These are phyloP conservation scores for Danielia oregonensis DNA, from an alignment of 805 yeast species.

Conservation along the genomic window DNA sequence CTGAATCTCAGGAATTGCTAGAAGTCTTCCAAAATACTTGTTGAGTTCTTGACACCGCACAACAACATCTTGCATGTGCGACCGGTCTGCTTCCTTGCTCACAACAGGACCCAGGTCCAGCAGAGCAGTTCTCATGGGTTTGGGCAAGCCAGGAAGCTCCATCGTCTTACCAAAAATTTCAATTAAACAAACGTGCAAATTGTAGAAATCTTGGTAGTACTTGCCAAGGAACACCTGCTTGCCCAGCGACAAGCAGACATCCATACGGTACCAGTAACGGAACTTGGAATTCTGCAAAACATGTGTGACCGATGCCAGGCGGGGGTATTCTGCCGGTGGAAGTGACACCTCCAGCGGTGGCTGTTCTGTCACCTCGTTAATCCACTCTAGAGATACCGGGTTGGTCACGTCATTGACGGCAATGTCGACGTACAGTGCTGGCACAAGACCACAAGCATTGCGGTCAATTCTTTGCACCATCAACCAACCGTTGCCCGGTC, in stretches of 20 bases:
- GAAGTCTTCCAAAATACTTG: constrained; percentile 21
- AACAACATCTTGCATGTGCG: constrained; percentile 14
- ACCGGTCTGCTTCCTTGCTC: constrained; percentile 2
- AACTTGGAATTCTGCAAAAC: constrained; percentile 22
- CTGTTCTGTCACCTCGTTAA: constrained; percentile 16
- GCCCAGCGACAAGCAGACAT: constrained; percentile 17
- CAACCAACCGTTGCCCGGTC: constrained; percentile 41
- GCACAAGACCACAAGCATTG: constrained; percentile 28
- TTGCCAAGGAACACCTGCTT: constrained; percentile 24
- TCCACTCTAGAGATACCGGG: constrained; percentile 32
- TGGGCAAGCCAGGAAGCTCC: constrained; percentile 29
- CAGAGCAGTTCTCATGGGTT: constrained; percentile 20
- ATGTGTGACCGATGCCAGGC: constrained; percentile 16
- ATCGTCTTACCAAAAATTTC: not conserved
- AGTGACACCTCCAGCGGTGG: constrained; percentile 5
- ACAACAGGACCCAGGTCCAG: not conserved
- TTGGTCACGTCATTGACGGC: constrained; percentile 34
- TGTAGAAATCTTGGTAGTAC: constrained; percentile 35
- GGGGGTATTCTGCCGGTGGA: not conserved
- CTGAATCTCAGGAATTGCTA: constrained; percentile 7
- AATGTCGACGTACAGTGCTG: constrained; percentile 38
- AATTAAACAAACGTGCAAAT: constrained; percentile 20
- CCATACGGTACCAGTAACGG: constrained; percentile 35
- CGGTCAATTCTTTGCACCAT: constrained; percentile 27
- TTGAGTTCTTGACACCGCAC: constrained; percentile 23